phyloP scores from a whole-genome alignment of 352 stramenopile species.

The Pseudoperonospora humuli region DNA sequence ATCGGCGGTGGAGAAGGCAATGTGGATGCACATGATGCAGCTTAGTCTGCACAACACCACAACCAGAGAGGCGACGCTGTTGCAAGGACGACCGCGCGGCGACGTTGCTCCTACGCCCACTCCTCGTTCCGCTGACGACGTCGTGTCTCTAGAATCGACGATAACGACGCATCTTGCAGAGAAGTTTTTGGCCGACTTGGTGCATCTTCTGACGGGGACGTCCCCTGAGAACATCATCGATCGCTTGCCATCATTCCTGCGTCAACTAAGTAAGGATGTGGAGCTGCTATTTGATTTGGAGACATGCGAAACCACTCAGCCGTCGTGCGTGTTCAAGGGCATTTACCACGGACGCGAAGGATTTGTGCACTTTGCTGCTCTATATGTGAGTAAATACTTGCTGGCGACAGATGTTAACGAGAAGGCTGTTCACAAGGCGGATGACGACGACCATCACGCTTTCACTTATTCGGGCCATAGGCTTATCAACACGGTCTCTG shows the following conservation, averaged over 20 bases:
- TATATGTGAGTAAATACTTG: conserved; percentile 78
- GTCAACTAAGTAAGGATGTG: conserved; percentile 81
- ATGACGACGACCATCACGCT: conserved; percentile 71
- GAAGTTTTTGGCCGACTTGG: conserved; percentile 61
- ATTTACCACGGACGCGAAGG: conserved; percentile 82
- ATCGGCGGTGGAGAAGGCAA: conserved; percentile 65
- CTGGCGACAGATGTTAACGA: conserved; percentile 48
- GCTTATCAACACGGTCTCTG: conserved; percentile 70
- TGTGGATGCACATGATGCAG: conserved; percentile 82
- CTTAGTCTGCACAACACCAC: conserved; percentile 42
- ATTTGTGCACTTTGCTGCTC: conserved; percentile 74
- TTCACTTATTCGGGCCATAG: conserved; percentile 47
- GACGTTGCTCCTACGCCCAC: conserved; percentile 17
- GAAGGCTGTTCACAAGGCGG: conserved; percentile 38
- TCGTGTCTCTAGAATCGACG: conserved; percentile 44
- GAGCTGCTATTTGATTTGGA: conserved; percentile 82
- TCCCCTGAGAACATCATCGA: conserved; percentile 42
- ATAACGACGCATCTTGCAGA: conserved; percentile 62
- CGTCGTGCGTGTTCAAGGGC: conserved; percentile 82
- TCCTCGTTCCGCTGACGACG: conserved; percentile 32
- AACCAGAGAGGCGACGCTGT: conserved; percentile 32
- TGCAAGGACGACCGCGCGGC: conserved; percentile 31
- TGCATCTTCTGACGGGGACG: conserved; percentile 39
- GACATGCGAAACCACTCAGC: conserved; percentile 57
- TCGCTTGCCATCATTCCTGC: conserved; percentile 52